phyloP scores from a whole-genome alignment of 768 basidiomycete genomes.

The Lactarius vividus region DNA sequence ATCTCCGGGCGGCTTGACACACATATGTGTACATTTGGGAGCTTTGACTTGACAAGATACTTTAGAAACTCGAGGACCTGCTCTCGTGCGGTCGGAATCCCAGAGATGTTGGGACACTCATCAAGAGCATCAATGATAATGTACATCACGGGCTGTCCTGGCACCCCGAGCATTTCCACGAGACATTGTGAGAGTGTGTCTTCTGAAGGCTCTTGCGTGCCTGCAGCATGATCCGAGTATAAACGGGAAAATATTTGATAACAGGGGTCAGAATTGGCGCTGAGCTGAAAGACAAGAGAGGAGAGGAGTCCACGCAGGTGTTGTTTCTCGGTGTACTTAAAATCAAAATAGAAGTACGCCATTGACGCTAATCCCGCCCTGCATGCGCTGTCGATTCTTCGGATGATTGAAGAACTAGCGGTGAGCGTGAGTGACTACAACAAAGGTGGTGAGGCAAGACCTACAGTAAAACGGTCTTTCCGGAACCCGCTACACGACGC shows the following conservation, averaged over 20 bases:
- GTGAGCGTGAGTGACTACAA: not conserved
- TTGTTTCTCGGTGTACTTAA: constrained; percentile 7
- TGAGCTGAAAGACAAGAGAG: constrained; percentile 4
- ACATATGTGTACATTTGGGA: constrained; percentile 7
- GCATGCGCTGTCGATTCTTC: not conserved
- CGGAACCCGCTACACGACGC: not conserved
- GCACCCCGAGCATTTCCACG: not conserved
- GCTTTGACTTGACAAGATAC: not conserved
- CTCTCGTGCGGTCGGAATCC: not conserved
- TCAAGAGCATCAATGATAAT: constrained; percentile 7
- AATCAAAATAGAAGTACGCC: constrained; percentile 11
- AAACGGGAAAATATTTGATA: not conserved
- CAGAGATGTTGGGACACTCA: not conserved
- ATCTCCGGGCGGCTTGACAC: constrained; percentile 5
- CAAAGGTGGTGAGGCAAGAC: not conserved
- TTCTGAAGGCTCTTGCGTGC: not conserved
- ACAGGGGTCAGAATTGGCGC: not conserved
- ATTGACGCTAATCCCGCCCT: not conserved
- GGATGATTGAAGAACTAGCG: constrained; percentile 1
- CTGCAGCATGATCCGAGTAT: not conserved
- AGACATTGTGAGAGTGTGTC: constrained; percentile 3
- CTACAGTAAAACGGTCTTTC: constrained; percentile 13
- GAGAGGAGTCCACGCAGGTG: not conserved
- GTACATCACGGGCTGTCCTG: not conserved
- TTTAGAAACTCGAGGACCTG: not conserved